Conservation (phyloP, 163 green algal genomes). For the Chlorella variabilis region DNA sequence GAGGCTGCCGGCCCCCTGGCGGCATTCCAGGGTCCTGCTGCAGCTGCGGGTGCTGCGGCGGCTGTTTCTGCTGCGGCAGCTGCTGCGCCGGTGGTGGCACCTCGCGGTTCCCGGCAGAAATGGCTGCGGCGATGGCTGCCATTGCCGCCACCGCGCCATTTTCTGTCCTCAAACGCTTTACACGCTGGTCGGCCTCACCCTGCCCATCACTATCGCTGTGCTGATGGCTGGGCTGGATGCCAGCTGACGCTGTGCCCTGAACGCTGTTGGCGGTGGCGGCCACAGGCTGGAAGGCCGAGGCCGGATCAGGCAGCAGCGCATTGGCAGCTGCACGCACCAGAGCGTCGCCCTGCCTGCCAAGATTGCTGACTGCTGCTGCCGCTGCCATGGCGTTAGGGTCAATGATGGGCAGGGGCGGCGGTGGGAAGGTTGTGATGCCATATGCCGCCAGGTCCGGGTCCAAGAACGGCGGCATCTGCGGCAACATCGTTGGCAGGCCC, state of each 20-base stretch:
- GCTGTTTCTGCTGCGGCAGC: too few species aligned
- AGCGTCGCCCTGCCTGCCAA: background rate
- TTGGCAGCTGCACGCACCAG: background rate
- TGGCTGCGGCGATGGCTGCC: background rate
- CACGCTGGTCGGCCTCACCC: background rate
- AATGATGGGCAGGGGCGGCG: background rate
- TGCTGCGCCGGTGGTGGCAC: background rate
- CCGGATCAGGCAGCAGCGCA: background rate
- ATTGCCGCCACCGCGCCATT: background rate
- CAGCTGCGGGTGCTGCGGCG: too few species aligned
- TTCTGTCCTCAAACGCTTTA: background rate
- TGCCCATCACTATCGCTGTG: background rate
- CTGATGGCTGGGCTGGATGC: background rate
- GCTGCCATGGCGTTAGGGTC: background rate
- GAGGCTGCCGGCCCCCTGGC: background rate
- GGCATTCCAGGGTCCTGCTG: too few species aligned
- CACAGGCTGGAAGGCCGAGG: background rate
- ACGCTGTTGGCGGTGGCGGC: background rate
- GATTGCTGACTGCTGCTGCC: background rate
- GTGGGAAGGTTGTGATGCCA: background rate
- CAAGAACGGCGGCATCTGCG: background rate
- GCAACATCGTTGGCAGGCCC: background rate
- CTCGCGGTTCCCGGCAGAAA: background rate
- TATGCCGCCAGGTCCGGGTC: constrained; percentile 5
- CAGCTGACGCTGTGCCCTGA: background rate